Percentiles rank a stretch among this genome's conserved stretches.
Conservation (phyloP, 352 stramenopile genomes). For the Pythium plurisporium region DNA sequence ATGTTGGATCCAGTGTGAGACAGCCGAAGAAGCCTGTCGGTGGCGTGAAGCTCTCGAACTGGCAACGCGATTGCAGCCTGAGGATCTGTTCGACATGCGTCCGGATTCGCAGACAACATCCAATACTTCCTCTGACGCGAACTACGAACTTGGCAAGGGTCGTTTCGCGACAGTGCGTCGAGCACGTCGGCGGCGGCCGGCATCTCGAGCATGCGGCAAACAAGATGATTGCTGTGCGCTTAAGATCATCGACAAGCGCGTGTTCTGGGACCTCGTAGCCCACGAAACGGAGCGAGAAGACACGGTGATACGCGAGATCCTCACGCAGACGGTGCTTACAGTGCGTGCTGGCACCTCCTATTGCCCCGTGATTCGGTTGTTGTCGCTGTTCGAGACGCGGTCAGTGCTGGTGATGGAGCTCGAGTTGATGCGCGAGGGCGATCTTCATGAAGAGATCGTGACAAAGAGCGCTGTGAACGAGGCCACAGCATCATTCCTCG, state of each 20-base stretch:
- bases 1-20: slow-evolving; percentile 62
- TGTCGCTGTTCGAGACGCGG: slow-evolving; percentile 81
- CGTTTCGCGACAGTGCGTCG: slow-evolving; percentile 73
- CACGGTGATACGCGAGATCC: slow-evolving; percentile 77
- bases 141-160: slow-evolving; percentile 76
- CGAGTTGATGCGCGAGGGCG: slow-evolving; percentile 81
- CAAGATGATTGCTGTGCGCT: slow-evolving; percentile 62
- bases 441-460: slow-evolving; percentile 85
- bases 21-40: slow-evolving; percentile 28
- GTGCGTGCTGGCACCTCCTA: slow-evolving; percentile 50
- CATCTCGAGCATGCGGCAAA: not conserved
- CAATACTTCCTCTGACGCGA: slow-evolving; percentile 29
- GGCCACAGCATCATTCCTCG: slow-evolving; percentile 46
- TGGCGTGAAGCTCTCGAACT: slow-evolving; percentile 39
- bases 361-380: slow-evolving; percentile 73
- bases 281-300: slow-evolving; percentile 84
- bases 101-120: slow-evolving; percentile 38
- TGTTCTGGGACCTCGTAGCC: slow-evolving; percentile 87
- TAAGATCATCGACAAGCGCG: slow-evolving; percentile 93
- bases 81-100: slow-evolving; percentile 64
- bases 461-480: slow-evolving; percentile 71
- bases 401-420: slow-evolving; percentile 74
- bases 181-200: slow-evolving; percentile 27
- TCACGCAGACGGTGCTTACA: slow-evolving; percentile 76
- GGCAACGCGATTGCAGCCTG: slow-evolving; percentile 44